phyloP scores from a whole-genome alignment of 352 stramenopile genomes.

The Globisporangium yorkense region DNA sequence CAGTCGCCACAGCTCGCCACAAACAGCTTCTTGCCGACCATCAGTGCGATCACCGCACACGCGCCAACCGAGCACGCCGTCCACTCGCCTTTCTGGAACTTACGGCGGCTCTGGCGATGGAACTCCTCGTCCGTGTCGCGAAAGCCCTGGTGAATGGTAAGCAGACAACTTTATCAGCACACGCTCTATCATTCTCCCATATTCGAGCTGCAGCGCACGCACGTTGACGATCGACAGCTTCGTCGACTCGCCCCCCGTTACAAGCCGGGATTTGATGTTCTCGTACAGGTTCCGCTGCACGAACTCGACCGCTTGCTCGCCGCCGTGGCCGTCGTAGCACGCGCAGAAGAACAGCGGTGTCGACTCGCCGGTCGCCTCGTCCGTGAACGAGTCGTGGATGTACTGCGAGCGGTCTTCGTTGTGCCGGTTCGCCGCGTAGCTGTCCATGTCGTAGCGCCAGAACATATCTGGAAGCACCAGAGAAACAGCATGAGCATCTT shows the following conservation, averaged over 20 bases:
- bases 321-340: conserved; percentile 68
- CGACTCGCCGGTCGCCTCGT: conserved; percentile 11
- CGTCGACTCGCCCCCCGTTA: conserved; percentile 20
- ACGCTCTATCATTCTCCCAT: not conserved
- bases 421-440: conserved; percentile 55
- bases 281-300: conserved; percentile 57
- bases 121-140: conserved; percentile 60
- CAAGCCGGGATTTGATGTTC: conserved; percentile 43
- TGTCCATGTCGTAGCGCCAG: conserved; percentile 68
- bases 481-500: not conserved
- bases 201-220: conserved; percentile 1
- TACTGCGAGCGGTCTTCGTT: conserved; percentile 65
- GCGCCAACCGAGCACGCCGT: conserved; percentile 57
- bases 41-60: conserved; percentile 49
- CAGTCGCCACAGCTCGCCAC: conserved; percentile 64
- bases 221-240: conserved; percentile 41
- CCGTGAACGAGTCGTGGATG: conserved; percentile 31
- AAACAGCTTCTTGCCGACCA: conserved; percentile 49
- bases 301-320: conserved; percentile 57
- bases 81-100: conserved; percentile 54
- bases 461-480: conserved; percentile 22
- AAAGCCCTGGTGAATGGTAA: conserved; percentile 22
- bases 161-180: not conserved
- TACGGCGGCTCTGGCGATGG: conserved; percentile 35
- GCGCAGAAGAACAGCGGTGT: conserved; percentile 55